Percentiles rank a stretch among this genome's conserved stretches.
Evolutionary conservation across 1,284 basidiomycete genomes (phyloP).

Genomic region (Irpex lacteus): DNA sequence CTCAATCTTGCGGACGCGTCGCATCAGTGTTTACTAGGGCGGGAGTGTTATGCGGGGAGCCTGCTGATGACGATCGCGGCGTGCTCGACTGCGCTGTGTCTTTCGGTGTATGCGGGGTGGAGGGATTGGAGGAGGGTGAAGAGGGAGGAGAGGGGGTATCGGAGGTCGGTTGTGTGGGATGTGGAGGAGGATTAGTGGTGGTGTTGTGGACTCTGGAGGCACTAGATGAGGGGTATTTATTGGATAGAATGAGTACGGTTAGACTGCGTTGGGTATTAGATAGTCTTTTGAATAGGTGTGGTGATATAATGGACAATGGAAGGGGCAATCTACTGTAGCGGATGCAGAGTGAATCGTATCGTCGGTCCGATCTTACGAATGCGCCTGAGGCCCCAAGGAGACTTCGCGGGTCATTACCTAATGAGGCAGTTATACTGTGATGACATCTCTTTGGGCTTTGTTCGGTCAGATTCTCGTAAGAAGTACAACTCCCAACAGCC

Average conservation of each 20-base stretch:
- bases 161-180: constrained; percentile 31
- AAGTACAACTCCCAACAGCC: too few relatives aligned
- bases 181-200: constrained; percentile 20
- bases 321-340: too few relatives aligned
- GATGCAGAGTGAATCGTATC: too few relatives aligned
- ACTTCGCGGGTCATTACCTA: too few relatives aligned
- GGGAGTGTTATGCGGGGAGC: constrained; percentile 50
- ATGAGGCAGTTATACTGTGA: too few relatives aligned
- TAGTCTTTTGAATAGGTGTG: too few relatives aligned
- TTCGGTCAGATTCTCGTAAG: too few relatives aligned
- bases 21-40: constrained; percentile 48
- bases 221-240: neutral
- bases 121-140: constrained; percentile 37
- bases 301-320: too few relatives aligned
- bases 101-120: constrained; percentile 49
- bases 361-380: too few relatives aligned
- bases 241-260: neutral
- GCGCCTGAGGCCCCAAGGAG: too few relatives aligned
- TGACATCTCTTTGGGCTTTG: too few relatives aligned
- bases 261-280: too few relatives aligned
- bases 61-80: constrained; percentile 48
- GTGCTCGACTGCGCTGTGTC: constrained; percentile 42
- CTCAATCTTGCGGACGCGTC: constrained; percentile 20
- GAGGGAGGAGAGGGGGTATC: constrained; percentile 8
- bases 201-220: neutral